phyloP scores from a whole-genome alignment of 495 filamentous ascomycete species.

The Parachaetomium inaequale region DNA sequence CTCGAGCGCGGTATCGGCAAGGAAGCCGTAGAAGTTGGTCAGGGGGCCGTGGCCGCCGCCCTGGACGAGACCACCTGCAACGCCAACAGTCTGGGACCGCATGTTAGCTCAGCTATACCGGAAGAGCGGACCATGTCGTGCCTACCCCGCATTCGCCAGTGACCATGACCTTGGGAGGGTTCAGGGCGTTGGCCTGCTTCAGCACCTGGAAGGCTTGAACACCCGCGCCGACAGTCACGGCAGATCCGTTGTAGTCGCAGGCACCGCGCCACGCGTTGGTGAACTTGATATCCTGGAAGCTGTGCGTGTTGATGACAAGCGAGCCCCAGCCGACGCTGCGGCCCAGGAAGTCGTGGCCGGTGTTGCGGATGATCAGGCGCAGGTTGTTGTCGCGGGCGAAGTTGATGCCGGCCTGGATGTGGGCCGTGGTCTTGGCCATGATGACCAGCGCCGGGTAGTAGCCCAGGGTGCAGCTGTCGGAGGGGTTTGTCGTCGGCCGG shows the following conservation, averaged over 20 bases:
- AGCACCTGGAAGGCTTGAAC: slow-evolving; percentile 50
- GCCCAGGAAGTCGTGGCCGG: slow-evolving; percentile 56
- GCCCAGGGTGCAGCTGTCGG: slow-evolving; percentile 51
- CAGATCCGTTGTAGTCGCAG: slow-evolving; percentile 26
- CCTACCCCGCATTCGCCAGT: slow-evolving; percentile 51
- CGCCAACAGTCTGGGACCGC: slow-evolving; percentile 48
- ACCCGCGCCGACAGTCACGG: slow-evolving; percentile 56
- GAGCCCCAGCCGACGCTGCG: slow-evolving; percentile 54
- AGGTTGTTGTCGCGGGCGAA: slow-evolving; percentile 55
- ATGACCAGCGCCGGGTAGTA: slow-evolving; percentile 52
- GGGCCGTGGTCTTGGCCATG: slow-evolving; percentile 38
- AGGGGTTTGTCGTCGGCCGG: slow-evolving; percentile 44
- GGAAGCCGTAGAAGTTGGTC: slow-evolving; percentile 23
- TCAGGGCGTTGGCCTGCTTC: slow-evolving; percentile 38
- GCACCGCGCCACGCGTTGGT: slow-evolving; percentile 40
- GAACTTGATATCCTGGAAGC: slow-evolving; percentile 49
- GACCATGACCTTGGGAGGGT: slow-evolving; percentile 42
- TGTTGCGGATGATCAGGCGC: slow-evolving; percentile 58
- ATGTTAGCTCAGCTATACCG: too few relatives aligned
- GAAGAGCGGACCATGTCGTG: too few relatives aligned
- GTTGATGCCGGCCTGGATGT: slow-evolving; percentile 48
- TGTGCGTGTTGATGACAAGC: slow-evolving; percentile 60
- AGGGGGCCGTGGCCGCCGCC: slow-evolving; percentile 59
- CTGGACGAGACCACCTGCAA: slow-evolving; percentile 51
- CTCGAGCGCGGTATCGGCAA: slow-evolving; percentile 52